Evolutionary conservation across 345 rosid species (phyloP), one percentile per base, ranked within the genome.

Genomic region (Gossypium thurberi): DNA sequence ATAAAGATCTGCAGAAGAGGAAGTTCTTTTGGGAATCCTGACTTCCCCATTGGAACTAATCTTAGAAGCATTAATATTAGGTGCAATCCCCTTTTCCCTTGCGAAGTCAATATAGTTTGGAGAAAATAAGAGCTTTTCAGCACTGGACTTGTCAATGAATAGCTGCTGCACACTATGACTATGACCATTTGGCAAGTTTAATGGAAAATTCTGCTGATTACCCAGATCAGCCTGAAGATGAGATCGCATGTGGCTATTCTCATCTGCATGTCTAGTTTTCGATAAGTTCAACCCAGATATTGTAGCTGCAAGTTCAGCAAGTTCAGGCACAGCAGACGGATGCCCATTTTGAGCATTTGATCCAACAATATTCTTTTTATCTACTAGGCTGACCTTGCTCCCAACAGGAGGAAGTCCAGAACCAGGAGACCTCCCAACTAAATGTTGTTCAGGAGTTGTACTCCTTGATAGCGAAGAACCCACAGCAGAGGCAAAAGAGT

Each of bases 381-480:
- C 95, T 9, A 51, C 65, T 71, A 84, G 82, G 63, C 80, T 76
- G 59, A 78, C 85, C 83, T 88, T 83, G 77, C 88, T 85, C 61
- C 90, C 97, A 28, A 82, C 83, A 50, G 87, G 90, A 60, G 92
- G 92, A 75, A 87, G 87, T 71, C 87, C 86, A 71, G 83, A 78
- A 75, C 83, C 82, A 43, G 87, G 56, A 60, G 89, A 81, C 80
- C 93, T 79, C 60, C 88, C 94, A 46, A 67, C 77, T 51, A 85
- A 70, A 79, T 87, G 84, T 47, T 82, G 81, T 68, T 95, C 98
- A 74, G 96, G 88, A 71, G 90, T 87, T 78, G 85, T 80, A 78
- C 85, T 90, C 78, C 93, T 87, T 11, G 95, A 83, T 40, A 87
- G 79, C 60, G 87, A 86, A 75, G 95, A 82, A 75, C 85, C 90